Percentiles rank a stretch among this genome's conserved stretches.
Conservation (phyloP, 805 yeast species). For the Ogataea pilisensis region DNA sequence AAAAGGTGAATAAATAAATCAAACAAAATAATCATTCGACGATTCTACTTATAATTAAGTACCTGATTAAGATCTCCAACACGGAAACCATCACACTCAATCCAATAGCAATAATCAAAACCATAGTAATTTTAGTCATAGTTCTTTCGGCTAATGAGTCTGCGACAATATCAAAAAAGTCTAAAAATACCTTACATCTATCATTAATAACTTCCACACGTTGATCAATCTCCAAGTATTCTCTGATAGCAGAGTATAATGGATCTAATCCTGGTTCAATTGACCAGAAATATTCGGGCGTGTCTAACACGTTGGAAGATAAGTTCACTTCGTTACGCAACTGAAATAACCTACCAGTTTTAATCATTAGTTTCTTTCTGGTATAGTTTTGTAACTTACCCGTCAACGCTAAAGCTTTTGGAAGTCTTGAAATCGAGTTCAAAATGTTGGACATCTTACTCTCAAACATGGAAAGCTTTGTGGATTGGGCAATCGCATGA, state of each 20-base stretch:
- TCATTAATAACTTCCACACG: conserved; percentile 92
- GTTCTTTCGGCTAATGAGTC: conserved; percentile 92
- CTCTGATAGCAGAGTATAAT: conserved; percentile 80
- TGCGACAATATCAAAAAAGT: conserved; percentile 86
- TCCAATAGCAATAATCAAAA: conserved; percentile 78
- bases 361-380: conserved; percentile 77
- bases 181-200: conserved; percentile 88
- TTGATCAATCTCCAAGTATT: conserved; percentile 91
- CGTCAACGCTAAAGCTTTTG: conserved; percentile 83
- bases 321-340: conserved; percentile 90
- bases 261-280: conserved; percentile 94
- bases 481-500: conserved; percentile 95
- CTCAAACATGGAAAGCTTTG: conserved; percentile 87
- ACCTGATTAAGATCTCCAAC: conserved; percentile 62
- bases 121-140: conserved; percentile 87
- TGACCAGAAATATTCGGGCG: conserved; percentile 97
- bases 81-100: conserved; percentile 74
- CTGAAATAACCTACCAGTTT: conserved; percentile 87
- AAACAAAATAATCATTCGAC: not conserved
- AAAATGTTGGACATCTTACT: conserved; percentile 82
- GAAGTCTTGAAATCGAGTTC: conserved; percentile 82
- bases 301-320: conserved; percentile 85
- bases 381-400: conserved; percentile 77
- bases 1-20: not conserved
- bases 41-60: conserved; percentile 37